Evolutionary conservation across 495 filamentous ascomycete species (phyloP).

Genomic region (Saxophila tyrrhenica): DNA sequence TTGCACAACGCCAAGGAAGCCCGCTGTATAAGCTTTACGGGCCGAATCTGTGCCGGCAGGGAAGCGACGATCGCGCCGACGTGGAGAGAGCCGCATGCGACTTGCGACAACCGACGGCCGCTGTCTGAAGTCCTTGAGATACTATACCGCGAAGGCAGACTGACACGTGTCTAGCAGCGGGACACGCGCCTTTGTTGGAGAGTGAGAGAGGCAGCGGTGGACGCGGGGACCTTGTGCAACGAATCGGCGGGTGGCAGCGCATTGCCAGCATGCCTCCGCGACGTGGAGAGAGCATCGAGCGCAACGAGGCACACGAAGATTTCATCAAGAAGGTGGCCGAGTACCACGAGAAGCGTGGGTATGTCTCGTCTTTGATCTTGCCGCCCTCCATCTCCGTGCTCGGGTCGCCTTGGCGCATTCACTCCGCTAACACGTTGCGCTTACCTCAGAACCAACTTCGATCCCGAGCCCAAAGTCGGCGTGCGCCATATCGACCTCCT

Average conservation of each 20-base stretch:
- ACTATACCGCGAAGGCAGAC: neutral
- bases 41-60: neutral
- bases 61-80: neutral
- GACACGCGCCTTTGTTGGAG: too few relatives aligned
- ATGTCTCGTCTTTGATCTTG: conserved; percentile 9
- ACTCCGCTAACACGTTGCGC: neutral
- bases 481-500: conserved; percentile 57
- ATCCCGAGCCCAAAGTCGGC: conserved; percentile 63
- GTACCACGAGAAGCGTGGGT: conserved; percentile 63
- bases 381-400: neutral
- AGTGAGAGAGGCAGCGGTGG: conserved; percentile 3
- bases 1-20: neutral
- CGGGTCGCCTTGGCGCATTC: neutral
- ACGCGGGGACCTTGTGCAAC: conserved; percentile 23
- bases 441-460: conserved; percentile 48
- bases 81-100: neutral
- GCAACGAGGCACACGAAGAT: conserved; percentile 52
- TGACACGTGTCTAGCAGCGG: too few relatives aligned
- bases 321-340: conserved; percentile 54
- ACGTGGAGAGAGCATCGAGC: conserved; percentile 37
- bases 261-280: conserved; percentile 32
- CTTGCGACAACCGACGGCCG: neutral
- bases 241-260: neutral
- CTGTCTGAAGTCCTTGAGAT: conserved; percentile 6
- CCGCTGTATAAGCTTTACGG: neutral